A percentile compares a stretch with the other conserved stretches of the same genome.
Evolutionary conservation across 2,329 filamentous ascomycete species (phyloP).

Genomic region (Colletotrichum higginsianum): DNA sequence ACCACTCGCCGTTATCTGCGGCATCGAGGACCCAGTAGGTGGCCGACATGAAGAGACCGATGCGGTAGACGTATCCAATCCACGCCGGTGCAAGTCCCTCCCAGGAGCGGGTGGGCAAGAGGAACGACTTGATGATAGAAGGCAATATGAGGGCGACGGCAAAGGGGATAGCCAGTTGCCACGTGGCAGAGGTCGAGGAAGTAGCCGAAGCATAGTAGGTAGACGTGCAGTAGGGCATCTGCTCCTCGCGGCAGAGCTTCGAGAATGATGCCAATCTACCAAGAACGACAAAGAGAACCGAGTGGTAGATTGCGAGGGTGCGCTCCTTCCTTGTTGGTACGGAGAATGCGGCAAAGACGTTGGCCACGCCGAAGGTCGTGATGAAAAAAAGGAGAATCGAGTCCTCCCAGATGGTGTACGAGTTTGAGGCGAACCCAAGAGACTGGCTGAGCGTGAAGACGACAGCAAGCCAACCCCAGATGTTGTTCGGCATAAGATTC

Average conservation of each 20-base stretch:
- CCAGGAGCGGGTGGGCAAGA: constrained; percentile 86
- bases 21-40: constrained; percentile 92
- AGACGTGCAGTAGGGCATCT: constrained; percentile 96
- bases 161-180: constrained; percentile 89
- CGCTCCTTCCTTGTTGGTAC: constrained; percentile 78
- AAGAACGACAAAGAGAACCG: constrained; percentile 84
- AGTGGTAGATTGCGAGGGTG: constrained; percentile 86
- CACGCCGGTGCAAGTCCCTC: constrained; percentile 88
- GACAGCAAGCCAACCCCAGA: constrained; percentile 91
- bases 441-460: constrained; percentile 89
- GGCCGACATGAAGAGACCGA: constrained; percentile 81
- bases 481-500: constrained; percentile 76
- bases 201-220: constrained; percentile 95
- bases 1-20: constrained; percentile 88
- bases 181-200: constrained; percentile 92
- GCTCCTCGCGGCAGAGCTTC: constrained; percentile 94
- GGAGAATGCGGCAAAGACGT: constrained; percentile 81
- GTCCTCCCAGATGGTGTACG: constrained; percentile 99
- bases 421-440: constrained; percentile 96
- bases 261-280: constrained; percentile 88
- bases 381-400: constrained; percentile 94
- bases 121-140: constrained; percentile 83
- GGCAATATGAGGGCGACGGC: constrained; percentile 81
- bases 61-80: constrained; percentile 85
- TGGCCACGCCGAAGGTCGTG: constrained; percentile 85